Evolutionary conservation across 805 yeast genomes (phyloP), one percentile per base, ranked within the genome.

Genomic region (Maudiozyma serrabonitensis): DNA sequence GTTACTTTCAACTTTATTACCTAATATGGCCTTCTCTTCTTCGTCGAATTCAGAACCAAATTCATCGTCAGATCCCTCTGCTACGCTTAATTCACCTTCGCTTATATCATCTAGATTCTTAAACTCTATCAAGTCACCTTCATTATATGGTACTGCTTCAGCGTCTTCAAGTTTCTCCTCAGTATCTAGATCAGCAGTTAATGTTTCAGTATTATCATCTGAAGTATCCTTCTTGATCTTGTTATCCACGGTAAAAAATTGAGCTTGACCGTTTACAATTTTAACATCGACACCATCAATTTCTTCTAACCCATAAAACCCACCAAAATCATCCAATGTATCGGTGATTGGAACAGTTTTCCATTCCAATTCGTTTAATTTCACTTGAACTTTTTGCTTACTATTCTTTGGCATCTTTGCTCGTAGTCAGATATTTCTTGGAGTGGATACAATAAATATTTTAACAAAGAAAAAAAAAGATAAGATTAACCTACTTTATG

Each of bases 291-390:
- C 97, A 42, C 96, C 97, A 50, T 88, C 96, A 46, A 93, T 75
- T 63, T 91, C 98, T 64, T 91, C 99, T 35, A 93, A 70, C 0
- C 97, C 99, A 63, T 82, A 88, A 58, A 90, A 84, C 0, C 96
- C 96, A 55, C 86, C 90, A 61, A 84, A 87, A 65, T 88, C 96
- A 52, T 82, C 95, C 46, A 87, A 67, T 25, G 87, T 82, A 54
- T 87, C 91, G 4, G 95, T 91, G 47, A 90, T 76, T 2, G 82
- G 84, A 7, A 90, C 95, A 2, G 82, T 63, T 55, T 84, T 85
- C 99, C 99, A 91, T 8, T 72, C 69, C 54, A 86, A 68, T 18
- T 73, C 72, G 53, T 75, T 75, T 2, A 78, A 75, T 23, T 69
- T 70, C 15, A 81, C 78, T 45, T 47, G 38, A 7, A 47, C 49